A percentile compares a stretch with the other conserved stretches of the same genome.
Conservation (phyloP, 768 basidiomycete genomes). For the Xerocomellus chrysenteron region DNA sequence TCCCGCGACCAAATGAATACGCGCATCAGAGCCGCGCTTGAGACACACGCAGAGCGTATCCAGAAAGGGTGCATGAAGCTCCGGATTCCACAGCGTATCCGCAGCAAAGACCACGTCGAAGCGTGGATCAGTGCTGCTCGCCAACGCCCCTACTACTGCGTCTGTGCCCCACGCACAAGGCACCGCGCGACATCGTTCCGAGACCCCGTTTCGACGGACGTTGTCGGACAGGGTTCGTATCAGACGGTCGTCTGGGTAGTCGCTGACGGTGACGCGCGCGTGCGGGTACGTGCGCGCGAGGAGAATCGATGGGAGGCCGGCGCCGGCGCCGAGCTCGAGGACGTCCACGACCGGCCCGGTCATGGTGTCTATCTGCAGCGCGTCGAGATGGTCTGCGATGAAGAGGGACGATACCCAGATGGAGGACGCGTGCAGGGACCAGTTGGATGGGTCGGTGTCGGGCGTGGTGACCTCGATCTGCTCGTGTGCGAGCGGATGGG, state of each 20-base stretch:
- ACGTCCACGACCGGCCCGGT: conserved; percentile 30
- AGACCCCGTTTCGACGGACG: conserved; percentile 48
- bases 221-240: conserved; percentile 60
- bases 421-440: conserved; percentile 75
- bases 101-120: conserved; percentile 72
- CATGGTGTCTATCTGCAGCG: conserved; percentile 39
- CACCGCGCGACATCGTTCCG: conserved; percentile 47
- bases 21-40: conserved; percentile 40
- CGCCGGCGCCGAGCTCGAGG: conserved; percentile 50
- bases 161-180: conserved; percentile 49
- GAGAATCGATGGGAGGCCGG: conserved; percentile 14
- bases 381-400: conserved; percentile 55
- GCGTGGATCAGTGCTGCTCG: conserved; percentile 13
- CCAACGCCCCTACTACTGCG: conserved; percentile 37
- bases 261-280: conserved; percentile 53
- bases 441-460: conserved; percentile 65
- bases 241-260: conserved; percentile 55
- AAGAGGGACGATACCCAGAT: conserved; percentile 72
- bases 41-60: conserved; percentile 51
- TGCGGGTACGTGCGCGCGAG: conserved; percentile 50
- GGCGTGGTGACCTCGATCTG: conserved; percentile 44
- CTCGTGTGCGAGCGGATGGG: conserved; percentile 6
- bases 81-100: conserved; percentile 78
- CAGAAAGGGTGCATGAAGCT: conserved; percentile 54
- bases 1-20: conserved; percentile 68